phyloP scores from a whole-genome alignment of 1,139 yeast genomes.

The Scheffersomyces stambukii region DNA sequence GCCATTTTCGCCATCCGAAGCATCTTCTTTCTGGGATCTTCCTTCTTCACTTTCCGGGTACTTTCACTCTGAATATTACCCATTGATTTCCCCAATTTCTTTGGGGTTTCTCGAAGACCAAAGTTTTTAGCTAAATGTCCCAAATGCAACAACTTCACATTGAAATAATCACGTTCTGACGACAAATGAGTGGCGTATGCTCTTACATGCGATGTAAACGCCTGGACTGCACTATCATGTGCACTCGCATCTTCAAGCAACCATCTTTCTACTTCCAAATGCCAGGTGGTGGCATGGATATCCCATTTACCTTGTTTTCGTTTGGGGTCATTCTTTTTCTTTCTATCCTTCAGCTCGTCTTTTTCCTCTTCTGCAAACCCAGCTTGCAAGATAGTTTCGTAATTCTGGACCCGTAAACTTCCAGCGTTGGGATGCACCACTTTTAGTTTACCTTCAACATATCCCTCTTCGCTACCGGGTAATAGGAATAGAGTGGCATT shows the following conservation, averaged over 20 bases:
- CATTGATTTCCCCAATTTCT: constrained; percentile 52
- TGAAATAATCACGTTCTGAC: constrained; percentile 72
- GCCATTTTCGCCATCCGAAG: constrained; percentile 73
- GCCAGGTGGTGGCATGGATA: constrained; percentile 95
- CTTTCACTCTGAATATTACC: constrained; percentile 20
- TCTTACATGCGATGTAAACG: constrained; percentile 82
- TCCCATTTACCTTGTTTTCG: constrained; percentile 66
- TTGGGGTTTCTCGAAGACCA: constrained; percentile 92
- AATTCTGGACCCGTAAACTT: constrained; percentile 32
- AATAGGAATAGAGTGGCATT: constrained; percentile 67
- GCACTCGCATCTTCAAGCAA: constrained; percentile 62
- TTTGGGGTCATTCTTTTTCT: constrained; percentile 24
- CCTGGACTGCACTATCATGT: constrained; percentile 65
- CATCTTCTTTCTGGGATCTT: constrained; percentile 68
- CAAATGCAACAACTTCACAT: constrained; percentile 75
- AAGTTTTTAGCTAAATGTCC: constrained; percentile 96
- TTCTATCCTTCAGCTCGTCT: constrained; percentile 12
- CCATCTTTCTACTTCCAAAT: constrained; percentile 85
- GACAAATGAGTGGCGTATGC: constrained; percentile 96
- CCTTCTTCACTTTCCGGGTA: constrained; percentile 39
- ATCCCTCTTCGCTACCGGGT: constrained; percentile 87
- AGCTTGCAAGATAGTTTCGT: constrained; percentile 50
- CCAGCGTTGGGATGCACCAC: constrained; percentile 59
- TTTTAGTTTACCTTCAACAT: constrained; percentile 51
- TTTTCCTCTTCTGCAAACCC: constrained; percentile 51